phyloP scores from a whole-genome alignment of 805 yeast genomes.

The Wickerhamomyces chaumierensis region DNA sequence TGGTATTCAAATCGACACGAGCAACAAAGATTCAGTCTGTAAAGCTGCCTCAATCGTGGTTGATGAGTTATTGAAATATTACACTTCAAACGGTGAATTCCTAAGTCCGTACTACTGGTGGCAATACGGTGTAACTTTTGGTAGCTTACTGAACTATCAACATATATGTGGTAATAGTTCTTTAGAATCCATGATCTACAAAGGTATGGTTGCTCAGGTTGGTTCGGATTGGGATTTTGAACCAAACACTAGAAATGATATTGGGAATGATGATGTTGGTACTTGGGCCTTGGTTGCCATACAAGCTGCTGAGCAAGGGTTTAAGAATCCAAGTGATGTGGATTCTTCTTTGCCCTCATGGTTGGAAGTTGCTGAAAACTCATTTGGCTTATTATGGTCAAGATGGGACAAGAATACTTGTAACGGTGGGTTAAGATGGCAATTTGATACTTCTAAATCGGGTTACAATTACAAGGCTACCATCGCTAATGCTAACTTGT shows the following conservation, averaged over 20 bases:
- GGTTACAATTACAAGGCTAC: constrained; percentile 57
- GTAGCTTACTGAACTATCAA: constrained; percentile 59
- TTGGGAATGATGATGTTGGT: constrained; percentile 66
- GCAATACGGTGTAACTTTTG: constrained; percentile 80
- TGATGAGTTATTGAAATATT: constrained; percentile 55
- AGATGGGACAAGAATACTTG: constrained; percentile 50
- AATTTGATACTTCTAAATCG: constrained; percentile 45
- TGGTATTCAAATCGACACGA: constrained; percentile 1
- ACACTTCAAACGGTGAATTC: constrained; percentile 60
- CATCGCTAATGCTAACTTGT: constrained; percentile 53
- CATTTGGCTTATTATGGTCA: constrained; percentile 41
- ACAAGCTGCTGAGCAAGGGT: constrained; percentile 51
- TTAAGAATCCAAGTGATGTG: constrained; percentile 29
- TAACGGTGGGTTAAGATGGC: constrained; percentile 64
- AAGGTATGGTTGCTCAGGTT: constrained; percentile 34
- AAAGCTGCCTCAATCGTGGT: constrained; percentile 46
- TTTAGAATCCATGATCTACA: constrained; percentile 41
- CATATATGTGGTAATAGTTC: constrained; percentile 59
- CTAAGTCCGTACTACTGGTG: constrained; percentile 65
- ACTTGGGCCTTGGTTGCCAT: constrained; percentile 57
- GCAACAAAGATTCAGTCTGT: constrained; percentile 15
- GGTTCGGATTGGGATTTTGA: constrained; percentile 41
- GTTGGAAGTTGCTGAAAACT: constrained; percentile 46
- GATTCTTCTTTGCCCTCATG: constrained; percentile 34
- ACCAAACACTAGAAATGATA: constrained; percentile 47